phyloP scores from a whole-genome alignment of 768 basidiomycete genomes.

The Serendipita sp. region DNA sequence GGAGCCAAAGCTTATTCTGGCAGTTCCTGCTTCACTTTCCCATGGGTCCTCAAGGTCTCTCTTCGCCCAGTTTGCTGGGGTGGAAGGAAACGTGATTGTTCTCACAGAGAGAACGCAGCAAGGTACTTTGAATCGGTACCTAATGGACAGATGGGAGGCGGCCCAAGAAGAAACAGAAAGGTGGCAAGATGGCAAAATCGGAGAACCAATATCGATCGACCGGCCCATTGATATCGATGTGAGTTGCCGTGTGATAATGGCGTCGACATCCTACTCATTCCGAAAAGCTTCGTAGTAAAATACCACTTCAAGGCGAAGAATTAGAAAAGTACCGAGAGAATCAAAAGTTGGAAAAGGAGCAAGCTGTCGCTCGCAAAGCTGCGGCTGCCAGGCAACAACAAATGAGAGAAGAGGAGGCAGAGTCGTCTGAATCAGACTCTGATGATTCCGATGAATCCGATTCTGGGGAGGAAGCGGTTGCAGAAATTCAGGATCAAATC shows the following conservation, averaged over 20 bases:
- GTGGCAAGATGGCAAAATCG: slow-evolving; percentile 85
- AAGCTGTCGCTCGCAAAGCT: slow-evolving; percentile 74
- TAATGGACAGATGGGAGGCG: slow-evolving; percentile 79
- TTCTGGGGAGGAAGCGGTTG: slow-evolving; percentile 46
- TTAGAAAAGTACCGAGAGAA: slow-evolving; percentile 65
- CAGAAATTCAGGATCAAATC: slow-evolving; percentile 37
- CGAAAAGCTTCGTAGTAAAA: slow-evolving; percentile 68
- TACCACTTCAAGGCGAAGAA: slow-evolving; percentile 77
- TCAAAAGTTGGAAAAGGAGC: slow-evolving; percentile 63
- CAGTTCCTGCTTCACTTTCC: slow-evolving; percentile 82
- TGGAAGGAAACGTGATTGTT: slow-evolving; percentile 73
- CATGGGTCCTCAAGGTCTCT: slow-evolving; percentile 80
- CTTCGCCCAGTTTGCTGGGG: slow-evolving; percentile 73
- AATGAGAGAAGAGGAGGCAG: slow-evolving; percentile 60
- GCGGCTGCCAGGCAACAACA: slow-evolving; percentile 67
- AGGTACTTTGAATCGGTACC: slow-evolving; percentile 56
- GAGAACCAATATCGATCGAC: slow-evolving; percentile 71
- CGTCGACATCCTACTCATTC: background rate
- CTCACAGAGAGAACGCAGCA: slow-evolving; percentile 68
- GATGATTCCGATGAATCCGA: slow-evolving; percentile 47
- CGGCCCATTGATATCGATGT: slow-evolving; percentile 54
- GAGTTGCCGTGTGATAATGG: slow-evolving; percentile 13
- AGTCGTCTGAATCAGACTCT: slow-evolving; percentile 35
- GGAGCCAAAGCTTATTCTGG: slow-evolving; percentile 85
- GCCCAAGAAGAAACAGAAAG: slow-evolving; percentile 64